Conservation (phyloP, 805 yeast species). For the Candida germanica region DNA sequence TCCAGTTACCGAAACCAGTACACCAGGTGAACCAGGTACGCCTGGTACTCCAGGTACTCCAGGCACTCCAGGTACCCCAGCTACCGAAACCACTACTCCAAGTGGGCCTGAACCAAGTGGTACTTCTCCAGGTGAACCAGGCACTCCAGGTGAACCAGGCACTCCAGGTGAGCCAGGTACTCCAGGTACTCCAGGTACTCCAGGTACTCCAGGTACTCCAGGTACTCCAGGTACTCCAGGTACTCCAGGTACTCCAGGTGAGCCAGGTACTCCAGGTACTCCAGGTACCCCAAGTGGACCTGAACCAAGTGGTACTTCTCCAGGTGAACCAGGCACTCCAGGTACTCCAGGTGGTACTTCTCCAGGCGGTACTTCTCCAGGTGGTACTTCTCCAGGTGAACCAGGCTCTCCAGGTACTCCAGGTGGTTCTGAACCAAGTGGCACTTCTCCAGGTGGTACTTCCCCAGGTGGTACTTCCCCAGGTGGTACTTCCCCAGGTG, state of each 20-base stretch:
- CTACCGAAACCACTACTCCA: constrained; percentile 1
- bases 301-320: neutral
- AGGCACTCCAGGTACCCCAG: constrained; percentile 1
- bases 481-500: neutral
- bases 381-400: neutral
- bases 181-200: constrained; percentile 1
- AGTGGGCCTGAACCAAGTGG: neutral
- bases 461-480: neutral
- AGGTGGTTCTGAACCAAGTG: neutral
- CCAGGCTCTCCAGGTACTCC: constrained; percentile 4
- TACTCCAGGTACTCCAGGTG: constrained; percentile 3
- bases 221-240: neutral
- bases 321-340: neutral
- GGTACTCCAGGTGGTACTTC: neutral
- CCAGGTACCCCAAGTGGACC: neutral
- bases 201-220: neutral
- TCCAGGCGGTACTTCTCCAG: constrained; percentile 1
- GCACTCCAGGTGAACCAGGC: neutral
- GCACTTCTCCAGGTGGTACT: neutral
- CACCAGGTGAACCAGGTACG: neutral
- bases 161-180: neutral
- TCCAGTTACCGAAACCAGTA: constrained; percentile 1
- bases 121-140: neutral
- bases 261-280: neutral
- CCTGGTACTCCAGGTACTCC: neutral